phyloP scores from a whole-genome alignment of 441 rosid species.

The Macaranga tanarius region DNA sequence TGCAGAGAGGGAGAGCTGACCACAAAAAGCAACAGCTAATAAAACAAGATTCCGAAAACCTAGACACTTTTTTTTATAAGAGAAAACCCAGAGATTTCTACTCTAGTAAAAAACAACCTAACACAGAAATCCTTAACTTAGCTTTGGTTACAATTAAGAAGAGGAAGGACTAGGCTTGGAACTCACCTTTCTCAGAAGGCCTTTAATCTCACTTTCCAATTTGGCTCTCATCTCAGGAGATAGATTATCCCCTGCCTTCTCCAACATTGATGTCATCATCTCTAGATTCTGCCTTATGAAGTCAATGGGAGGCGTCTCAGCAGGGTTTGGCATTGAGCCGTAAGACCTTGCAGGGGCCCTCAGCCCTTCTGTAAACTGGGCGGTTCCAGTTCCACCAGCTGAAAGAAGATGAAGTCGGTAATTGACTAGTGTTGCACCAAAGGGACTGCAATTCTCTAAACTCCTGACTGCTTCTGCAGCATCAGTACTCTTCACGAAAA shows the following conservation, averaged over 20 bases:
- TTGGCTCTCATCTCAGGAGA: conserved; percentile 69
- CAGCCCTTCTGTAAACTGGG: conserved; percentile 24
- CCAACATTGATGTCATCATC: conserved; percentile 87
- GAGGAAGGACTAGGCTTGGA: conserved; percentile 59
- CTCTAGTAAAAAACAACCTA: conserved; percentile 20
- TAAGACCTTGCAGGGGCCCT: conserved; percentile 36
- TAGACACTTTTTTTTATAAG: no score
- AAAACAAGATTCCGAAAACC: conserved; percentile 15
- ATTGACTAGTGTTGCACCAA: conserved; percentile 47
- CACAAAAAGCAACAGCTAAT: conserved; percentile 15
- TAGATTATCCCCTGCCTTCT: conserved; percentile 71
- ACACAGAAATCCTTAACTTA: conserved; percentile 9
- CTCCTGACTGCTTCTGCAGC: conserved; percentile 66
- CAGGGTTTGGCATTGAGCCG: conserved; percentile 30
- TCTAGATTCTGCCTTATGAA: conserved; percentile 74
- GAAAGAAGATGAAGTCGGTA: conserved; percentile 44
- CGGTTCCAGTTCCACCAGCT: conserved; percentile 21
- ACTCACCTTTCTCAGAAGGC: conserved; percentile 68
- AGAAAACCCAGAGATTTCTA: not conserved
- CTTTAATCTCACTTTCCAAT: conserved; percentile 68
- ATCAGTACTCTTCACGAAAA: conserved; percentile 50
- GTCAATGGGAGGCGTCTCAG: conserved; percentile 54
- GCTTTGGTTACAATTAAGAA: conserved; percentile 13
- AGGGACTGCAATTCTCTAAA: conserved; percentile 58
- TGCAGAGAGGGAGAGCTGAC: not conserved